Evolutionary conservation across 106 monocot genomes (phyloP), one percentile per base, ranked within the genome.

Genomic region (Alisma plantagoaquatica): DNA sequence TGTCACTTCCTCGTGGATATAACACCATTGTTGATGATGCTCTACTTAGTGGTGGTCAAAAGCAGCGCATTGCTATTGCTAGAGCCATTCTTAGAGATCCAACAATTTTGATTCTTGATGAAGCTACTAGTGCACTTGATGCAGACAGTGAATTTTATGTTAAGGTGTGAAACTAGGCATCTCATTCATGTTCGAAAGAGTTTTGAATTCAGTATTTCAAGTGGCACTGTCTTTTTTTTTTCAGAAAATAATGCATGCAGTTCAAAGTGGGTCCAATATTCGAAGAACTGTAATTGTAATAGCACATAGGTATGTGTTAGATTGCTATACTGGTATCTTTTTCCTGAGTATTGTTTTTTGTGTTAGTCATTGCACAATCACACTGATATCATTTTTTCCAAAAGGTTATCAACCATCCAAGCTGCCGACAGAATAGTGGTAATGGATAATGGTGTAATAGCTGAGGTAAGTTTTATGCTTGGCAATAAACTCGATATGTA

Each of bases 41-140:
- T 65, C 75, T 84, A 60, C 81, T 96, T 14, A 96, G 96, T 67
- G 96, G 96, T 18, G 96, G 96, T 9, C 96, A 96, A 66, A 89
- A 96, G 63, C 96, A 96, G 57, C 71, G 89, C 18, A 84, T 96
- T 65, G 96, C 96, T 7, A 96, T 89, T 71, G 96, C 96, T 23
- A 89, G 96, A 59, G 96, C 96, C 49, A 81, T 96, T 73, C 78
- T 96, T 59, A 84, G 96, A 72, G 75, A 96, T 48, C 96, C 96
- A 2, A 74, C 60, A 4, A 88, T 96, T 65, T 74, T 96, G 64
- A 71, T 96, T 51, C 77, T 88, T 53, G 89, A 96, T 74, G 89
- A 96, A 78, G 84, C 89, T 32, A 96, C 89, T 14, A 96, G 89
- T 64, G 94, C 96, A 59, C 84, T 96, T 58, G 96, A 96, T 66